Base-by-base conservation (phyloP, 1,284 basidiomycete species). In the Pseudozyma sp. region DNA sequence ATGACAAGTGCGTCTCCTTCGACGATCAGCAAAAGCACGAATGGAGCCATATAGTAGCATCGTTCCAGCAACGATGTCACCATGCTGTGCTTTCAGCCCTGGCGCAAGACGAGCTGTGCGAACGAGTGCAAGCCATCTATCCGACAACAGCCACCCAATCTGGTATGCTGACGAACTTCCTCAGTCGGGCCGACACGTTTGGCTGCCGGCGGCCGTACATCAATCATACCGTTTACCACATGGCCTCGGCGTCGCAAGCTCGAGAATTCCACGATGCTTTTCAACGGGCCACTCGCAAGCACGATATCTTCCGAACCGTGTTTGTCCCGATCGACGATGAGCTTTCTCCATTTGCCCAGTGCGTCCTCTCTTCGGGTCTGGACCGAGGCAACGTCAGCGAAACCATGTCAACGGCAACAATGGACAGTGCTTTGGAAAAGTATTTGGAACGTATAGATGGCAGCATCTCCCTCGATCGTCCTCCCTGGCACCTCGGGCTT, bases 91-190 rank as follows among this genome's bases (percentile, higher is more conserved):
- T 43, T 7, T 53, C 49, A 17, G 49, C 49, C 31, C 30, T 53
- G n/a, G 39, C 30, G 1, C 29, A 7, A 37, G 34, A 46, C 5
- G 24, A 46, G 8, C 3, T 19, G n/a, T 3, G 7, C 13, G 14
- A 4, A 5, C 53, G 43, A 30, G 34, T 54, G 33, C 33, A 46
- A 16, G 19, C 9, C 5, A 24, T 61, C 8, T 33, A 55, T 8
- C 64, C 64, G 5, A 57, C 56, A 4, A 67, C 64, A 40, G 56
- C 64, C 16, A 67, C 64, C n/a, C 64, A 67, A 19, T 59, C 64
- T 33, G 64, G 64, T 29, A 67, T 67, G 46, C 47, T 67, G 9
- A 58, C 64, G 8, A 60, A 52, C 48, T 67, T 67, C 17, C 48
- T 67, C 40, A 39, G 37, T 33, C 31, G 58, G 29, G 30, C 37